Conservation (phyloP, 2,329 filamentous ascomycete species). For the Aspergillus neoniger region DNA sequence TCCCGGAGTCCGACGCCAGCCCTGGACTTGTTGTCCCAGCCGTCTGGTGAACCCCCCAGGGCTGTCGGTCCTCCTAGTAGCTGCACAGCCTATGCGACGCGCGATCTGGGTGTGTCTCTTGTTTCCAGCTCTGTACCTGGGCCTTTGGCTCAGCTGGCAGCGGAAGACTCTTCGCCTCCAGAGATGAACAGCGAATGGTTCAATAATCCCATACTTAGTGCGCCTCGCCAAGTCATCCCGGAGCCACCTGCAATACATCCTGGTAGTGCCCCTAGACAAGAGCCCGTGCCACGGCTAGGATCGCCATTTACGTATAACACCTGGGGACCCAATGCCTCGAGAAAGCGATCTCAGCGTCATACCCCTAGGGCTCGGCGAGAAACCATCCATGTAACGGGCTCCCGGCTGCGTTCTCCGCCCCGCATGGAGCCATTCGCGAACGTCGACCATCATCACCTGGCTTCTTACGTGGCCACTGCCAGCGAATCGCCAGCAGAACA, state of each 20-base stretch:
- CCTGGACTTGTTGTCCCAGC: conserved; percentile 39
- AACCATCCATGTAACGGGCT: conserved; percentile 48
- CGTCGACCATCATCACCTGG: conserved; percentile 43
- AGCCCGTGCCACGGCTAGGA: conserved; percentile 46
- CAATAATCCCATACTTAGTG: conserved; percentile 34
- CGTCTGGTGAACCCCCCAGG: conserved; percentile 30
- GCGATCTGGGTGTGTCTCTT: conserved; percentile 49
- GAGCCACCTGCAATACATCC: conserved; percentile 17
- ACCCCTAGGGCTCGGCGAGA: conserved; percentile 41
- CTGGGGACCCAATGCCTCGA: conserved; percentile 49
- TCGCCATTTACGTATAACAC: conserved; percentile 54
- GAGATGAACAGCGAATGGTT: conserved; percentile 37
- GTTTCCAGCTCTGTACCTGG: conserved; percentile 43
- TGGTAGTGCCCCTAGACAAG: conserved; percentile 21
- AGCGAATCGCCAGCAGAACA: conserved; percentile 54
- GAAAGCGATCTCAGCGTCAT: conserved; percentile 32
- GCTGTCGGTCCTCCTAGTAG: conserved; percentile 25
- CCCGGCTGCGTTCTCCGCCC: conserved; percentile 54
- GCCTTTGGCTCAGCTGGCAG: conserved; percentile 37
- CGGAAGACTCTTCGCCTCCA: conserved; percentile 27
- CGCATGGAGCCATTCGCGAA: conserved; percentile 57
- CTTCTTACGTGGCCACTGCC: conserved; percentile 44
- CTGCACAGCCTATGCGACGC: conserved; percentile 43
- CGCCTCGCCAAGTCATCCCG: conserved; percentile 5
- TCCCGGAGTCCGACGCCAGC: conserved; percentile 63